Conservation (phyloP, 2,329 filamentous ascomycete genomes). For the Paramyrothecium sp. region DNA sequence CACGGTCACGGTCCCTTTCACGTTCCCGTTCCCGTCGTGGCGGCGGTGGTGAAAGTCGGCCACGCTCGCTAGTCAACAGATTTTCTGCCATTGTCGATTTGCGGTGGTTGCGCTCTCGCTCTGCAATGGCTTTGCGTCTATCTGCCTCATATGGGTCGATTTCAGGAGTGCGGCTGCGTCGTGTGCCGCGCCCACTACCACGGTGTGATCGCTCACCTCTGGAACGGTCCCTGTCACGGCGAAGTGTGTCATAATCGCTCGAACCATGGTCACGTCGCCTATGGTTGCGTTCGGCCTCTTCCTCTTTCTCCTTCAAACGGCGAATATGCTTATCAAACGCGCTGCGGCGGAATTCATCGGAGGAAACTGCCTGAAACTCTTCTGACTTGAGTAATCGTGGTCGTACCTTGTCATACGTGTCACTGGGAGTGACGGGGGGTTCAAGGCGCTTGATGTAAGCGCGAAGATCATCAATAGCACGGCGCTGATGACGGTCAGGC, state of each 20-base stretch:
- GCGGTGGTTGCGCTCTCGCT: constrained; percentile 90
- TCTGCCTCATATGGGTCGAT: constrained; percentile 94
- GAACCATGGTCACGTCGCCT: constrained; percentile 58
- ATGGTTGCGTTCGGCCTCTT: constrained; percentile 68
- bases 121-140: constrained; percentile 86
- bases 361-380: constrained; percentile 79
- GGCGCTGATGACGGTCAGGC: constrained; percentile 80
- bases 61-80: constrained; percentile 52
- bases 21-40: constrained; percentile 35
- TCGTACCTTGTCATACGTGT: constrained; percentile 88
- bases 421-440: constrained; percentile 72
- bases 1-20: constrained; percentile 31
- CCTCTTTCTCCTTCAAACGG: constrained; percentile 87
- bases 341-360: constrained; percentile 77
- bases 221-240: constrained; percentile 60
- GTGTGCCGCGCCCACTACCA: constrained; percentile 50
- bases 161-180: constrained; percentile 85
- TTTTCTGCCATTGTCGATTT: constrained; percentile 71
- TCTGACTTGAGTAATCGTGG: constrained; percentile 75
- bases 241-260: constrained; percentile 50
- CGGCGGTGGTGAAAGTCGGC: constrained; percentile 40
- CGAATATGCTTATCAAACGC: constrained; percentile 93
- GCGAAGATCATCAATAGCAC: constrained; percentile 80
- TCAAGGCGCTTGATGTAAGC: constrained; percentile 87
- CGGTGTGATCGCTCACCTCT: constrained; percentile 65